phyloP scores from a whole-genome alignment of 1,284 basidiomycete genomes.

The Moesziomyces sp. region DNA sequence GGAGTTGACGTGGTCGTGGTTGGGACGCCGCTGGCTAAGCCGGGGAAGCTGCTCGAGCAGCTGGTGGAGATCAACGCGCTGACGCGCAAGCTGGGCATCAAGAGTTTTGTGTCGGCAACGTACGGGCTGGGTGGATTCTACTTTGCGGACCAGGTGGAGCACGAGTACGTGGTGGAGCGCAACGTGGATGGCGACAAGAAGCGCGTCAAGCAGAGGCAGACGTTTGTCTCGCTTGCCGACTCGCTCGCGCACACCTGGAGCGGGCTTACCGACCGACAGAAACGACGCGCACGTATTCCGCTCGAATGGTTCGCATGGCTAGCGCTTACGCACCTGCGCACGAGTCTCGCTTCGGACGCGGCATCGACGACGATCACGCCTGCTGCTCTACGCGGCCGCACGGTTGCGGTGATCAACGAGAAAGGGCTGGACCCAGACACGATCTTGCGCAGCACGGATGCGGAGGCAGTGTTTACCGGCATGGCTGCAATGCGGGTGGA shows the following conservation, averaged over 20 bases:
- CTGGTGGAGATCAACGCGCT: constrained; percentile 82
- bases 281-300: constrained; percentile 17
- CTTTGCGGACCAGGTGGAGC: constrained; percentile 88
- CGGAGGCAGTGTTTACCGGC: constrained; percentile 13
- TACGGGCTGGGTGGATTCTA: constrained; percentile 94
- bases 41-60: neutral
- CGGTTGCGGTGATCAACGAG: constrained; percentile 16
- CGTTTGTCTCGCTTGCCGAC: constrained; percentile 76
- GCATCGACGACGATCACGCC: constrained; percentile 6
- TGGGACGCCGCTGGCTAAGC: constrained; percentile 12
- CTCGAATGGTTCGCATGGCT: constrained; percentile 37
- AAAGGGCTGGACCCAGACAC: constrained; percentile 22
- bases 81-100: constrained; percentile 71
- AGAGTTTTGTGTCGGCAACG: constrained; percentile 85
- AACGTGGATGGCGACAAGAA: constrained; percentile 65
- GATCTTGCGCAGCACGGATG: constrained; percentile 6
- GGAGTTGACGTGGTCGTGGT: constrained; percentile 67
- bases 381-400: constrained; percentile 8
- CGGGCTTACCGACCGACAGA: constrained; percentile 68
- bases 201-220: constrained; percentile 75
- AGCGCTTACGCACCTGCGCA: constrained; percentile 21
- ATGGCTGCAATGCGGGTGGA: constrained; percentile 68
- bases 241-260: constrained; percentile 73
- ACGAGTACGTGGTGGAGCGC: constrained; percentile 84
- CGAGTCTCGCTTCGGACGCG: neutral